Conservation (phyloP, 164 flowering plant species). For the Stephania yunnanensis region DNA sequence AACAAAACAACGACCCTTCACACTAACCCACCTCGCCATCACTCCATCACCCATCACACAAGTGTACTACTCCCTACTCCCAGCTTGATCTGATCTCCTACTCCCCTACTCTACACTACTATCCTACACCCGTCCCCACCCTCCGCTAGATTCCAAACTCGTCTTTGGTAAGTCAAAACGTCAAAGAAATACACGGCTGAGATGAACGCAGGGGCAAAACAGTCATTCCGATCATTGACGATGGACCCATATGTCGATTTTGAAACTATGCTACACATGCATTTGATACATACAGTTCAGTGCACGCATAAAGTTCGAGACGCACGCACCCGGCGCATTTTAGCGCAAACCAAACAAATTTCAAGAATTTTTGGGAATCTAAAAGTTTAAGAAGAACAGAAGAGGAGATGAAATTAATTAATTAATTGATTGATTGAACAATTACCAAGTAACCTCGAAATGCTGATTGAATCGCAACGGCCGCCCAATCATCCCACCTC, state of each 20-base stretch:
- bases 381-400: neutral
- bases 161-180: neutral
- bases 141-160: neutral
- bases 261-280: neutral
- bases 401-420: neutral
- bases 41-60: too few relatives aligned
- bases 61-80: too few relatives aligned
- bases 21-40: neutral
- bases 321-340: neutral
- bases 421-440: neutral
- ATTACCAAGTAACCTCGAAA: slow-evolving; percentile 80
- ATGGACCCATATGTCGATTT: neutral
- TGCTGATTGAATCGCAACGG: slow-evolving; percentile 64
- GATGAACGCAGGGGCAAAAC: neutral
- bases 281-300: neutral
- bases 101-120: too few relatives aligned
- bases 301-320: neutral
- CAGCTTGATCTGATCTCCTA: too few relatives aligned
- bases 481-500: slow-evolving; percentile 34
- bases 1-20: slow-evolving; percentile 13
- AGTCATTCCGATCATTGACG: neutral
- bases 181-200: neutral
- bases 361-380: neutral
- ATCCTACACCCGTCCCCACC: slow-evolving; percentile 1
- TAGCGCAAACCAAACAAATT: slow-evolving; percentile 5